These are phyloP conservation scores for Monosporascus sp. DNA, from an alignment of 2,329 filamentous ascomycete genomes.

Conservation along the genomic window DNA sequence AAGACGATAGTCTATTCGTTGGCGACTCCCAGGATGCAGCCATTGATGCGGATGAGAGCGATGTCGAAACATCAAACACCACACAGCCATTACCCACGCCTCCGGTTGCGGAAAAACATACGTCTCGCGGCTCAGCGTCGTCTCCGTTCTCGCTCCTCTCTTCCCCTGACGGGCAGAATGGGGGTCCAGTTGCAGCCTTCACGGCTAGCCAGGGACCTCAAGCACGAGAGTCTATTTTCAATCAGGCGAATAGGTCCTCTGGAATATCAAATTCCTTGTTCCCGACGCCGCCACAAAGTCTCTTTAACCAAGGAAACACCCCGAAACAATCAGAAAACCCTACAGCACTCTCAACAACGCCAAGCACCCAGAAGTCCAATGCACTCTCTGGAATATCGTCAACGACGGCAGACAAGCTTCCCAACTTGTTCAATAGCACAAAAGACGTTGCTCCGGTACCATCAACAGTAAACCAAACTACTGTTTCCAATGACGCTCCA, in stretches of 20 bases:
- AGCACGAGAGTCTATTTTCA: not conserved
- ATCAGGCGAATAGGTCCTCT: not conserved
- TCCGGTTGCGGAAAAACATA: not conserved
- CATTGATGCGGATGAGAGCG: slow-evolving; percentile 2
- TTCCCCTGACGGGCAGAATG: not conserved
- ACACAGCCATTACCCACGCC: slow-evolving; percentile 1
- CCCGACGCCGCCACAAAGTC: not conserved
- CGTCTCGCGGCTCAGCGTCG: not conserved
- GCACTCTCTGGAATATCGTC: not conserved
- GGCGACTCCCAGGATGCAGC: slow-evolving; percentile 9
- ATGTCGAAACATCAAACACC: slow-evolving; percentile 7
- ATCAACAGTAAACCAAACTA: not conserved
- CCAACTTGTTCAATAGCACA: not conserved
- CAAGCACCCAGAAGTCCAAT: not conserved
- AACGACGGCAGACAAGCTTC: not conserved
- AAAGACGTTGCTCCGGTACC: not conserved
- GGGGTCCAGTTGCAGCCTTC: not conserved
- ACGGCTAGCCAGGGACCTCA: not conserved
- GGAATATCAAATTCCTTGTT: not conserved
- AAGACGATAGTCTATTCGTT: slow-evolving; percentile 24
- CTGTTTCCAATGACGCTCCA: not conserved
- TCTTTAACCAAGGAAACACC: not conserved
- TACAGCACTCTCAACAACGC: not conserved
- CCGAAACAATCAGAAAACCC: not conserved
- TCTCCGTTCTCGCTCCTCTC: not conserved